Base-by-base conservation (phyloP, 2,329 filamentous ascomycete species). In the Colletotrichum viniferum region DNA sequence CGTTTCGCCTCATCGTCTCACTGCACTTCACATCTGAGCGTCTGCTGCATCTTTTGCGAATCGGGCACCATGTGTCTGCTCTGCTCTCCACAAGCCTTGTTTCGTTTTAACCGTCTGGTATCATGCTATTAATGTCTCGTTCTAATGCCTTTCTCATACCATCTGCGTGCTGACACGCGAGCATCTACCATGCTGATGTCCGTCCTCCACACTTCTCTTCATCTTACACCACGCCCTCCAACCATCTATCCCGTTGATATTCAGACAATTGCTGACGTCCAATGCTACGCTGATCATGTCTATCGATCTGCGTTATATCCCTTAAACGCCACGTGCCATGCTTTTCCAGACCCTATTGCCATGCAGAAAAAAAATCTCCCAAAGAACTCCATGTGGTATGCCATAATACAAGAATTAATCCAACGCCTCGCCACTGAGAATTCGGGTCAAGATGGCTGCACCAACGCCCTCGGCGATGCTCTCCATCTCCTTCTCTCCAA, bases 401-500 rank as follows among this genome's bases (percentile, higher is more conserved):
- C 62, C 73, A 71, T 83, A 36, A 13, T 71, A 36, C 48, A 52
- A 48, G n/a, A 32, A 73, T 77, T 30, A 91, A 79, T 92, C 90
- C 83, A 92, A 84, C 55, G 89, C 89, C 78, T 92, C 90, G 55
- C 90, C 92, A 79, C 87, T 90, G 80, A 94, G 79, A 78, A 94
- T 93, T 81, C 88, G 91, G 80, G 84, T 88, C 80, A 94, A 81
- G 78, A 94, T 94, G 55, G 90, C 90, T 7, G 87, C 88, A 2
- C 91, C 92, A 5, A 91, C 82, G 5, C 90, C 90, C 26, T 93
- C 91, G 55, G 95, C 90, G 69, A 94, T 92, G 71, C 90, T 89
- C 78, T 93, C 91, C 78, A 98, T 89, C 85, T 98, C 96, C 80
- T 91, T 93, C 81, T 95, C 93, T n/a, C 92, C 92, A 24, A 96